A percentile compares a stretch with the other conserved stretches of the same genome.
Evolutionary conservation across 2,329 filamentous ascomycete species (phyloP).

Genomic region (Fusarium verticillioides): DNA sequence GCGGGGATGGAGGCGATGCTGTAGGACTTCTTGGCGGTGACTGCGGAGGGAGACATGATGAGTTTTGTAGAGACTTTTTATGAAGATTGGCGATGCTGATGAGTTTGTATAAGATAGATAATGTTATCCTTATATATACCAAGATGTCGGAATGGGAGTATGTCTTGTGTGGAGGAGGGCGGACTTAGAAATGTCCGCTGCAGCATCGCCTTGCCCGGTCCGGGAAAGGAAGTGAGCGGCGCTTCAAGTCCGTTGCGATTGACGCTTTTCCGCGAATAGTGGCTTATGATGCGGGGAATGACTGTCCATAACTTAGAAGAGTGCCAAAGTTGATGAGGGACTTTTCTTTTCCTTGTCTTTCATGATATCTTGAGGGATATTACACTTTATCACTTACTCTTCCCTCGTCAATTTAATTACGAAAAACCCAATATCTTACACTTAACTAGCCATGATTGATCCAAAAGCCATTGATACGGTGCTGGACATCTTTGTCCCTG

Average conservation of each 20-base stretch:
- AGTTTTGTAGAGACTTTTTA: not conserved
- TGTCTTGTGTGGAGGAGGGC: slow-evolving; percentile 14
- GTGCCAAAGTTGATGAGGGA: not conserved
- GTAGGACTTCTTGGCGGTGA: slow-evolving; percentile 51
- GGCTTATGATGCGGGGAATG: slow-evolving; percentile 20
- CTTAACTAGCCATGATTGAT: slow-evolving; percentile 32
- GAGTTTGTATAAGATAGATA: not conserved
- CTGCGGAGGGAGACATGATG: slow-evolving; percentile 41
- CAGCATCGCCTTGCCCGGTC: not conserved
- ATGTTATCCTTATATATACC: not conserved
- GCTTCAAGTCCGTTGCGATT: slow-evolving; percentile 3
- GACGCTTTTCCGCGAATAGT: slow-evolving; percentile 2
- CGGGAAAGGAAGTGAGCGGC: not conserved
- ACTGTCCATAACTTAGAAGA: not conserved
- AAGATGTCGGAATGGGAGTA: slow-evolving; percentile 7
- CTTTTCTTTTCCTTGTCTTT: not conserved
- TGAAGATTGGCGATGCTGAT: accelerated
- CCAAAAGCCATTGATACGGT: slow-evolving; percentile 32
- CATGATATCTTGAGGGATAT: not conserved
- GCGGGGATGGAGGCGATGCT: slow-evolving; percentile 70
- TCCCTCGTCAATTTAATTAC: accelerated
- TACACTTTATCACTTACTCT: not conserved
- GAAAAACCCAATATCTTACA: too few relatives aligned
- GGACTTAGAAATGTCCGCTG: slow-evolving; percentile 29
- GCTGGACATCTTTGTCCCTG: slow-evolving; percentile 31